Evolutionary conservation across 176 grass and related monocot genomes (phyloP).

Genomic region (Chrysopogon serrulatus): DNA sequence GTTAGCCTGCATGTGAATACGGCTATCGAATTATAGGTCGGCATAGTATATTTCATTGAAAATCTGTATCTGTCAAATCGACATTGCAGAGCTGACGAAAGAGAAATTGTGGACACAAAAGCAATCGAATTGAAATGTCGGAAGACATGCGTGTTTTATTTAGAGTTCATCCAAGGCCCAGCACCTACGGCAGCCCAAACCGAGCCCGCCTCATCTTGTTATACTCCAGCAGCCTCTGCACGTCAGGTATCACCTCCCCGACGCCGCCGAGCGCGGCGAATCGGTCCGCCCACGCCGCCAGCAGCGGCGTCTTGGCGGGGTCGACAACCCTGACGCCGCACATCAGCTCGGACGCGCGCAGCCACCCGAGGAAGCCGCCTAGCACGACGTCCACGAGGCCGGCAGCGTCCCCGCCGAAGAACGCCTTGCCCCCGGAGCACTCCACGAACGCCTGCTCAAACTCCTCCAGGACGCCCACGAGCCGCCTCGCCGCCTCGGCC

Average conservation of each 20-base stretch:
- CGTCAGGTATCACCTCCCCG: conserved; percentile 5
- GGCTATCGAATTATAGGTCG: no score
- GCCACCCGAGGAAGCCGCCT: conserved; percentile 15
- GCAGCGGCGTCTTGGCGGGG: background rate
- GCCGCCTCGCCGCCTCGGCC: background rate
- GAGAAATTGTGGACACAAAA: no score
- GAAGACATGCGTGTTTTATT: no score
- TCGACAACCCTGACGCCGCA: conserved; percentile 14
- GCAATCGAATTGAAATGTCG: no score
- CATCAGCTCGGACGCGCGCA: conserved; percentile 17
- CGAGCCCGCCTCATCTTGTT: background rate
- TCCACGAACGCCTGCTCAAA: conserved; percentile 26
- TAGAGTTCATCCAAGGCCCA: background rate
- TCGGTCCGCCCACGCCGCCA: conserved; percentile 20
- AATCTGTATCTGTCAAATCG: no score
- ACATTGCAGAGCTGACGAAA: no score
- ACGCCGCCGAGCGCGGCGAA: conserved; percentile 16
- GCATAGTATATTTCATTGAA: no score
- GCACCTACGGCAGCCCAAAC: background rate
- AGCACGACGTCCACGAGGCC: conserved; percentile 16
- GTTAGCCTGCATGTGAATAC: no score
- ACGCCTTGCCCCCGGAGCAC: background rate
- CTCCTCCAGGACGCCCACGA: background rate
- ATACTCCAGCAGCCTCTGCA: background rate
- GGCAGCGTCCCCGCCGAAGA: conserved; percentile 7